These are phyloP conservation scores for Talaromyces trachyspermus DNA, from an alignment of 495 filamentous ascomycete species.

Conservation along the genomic window DNA sequence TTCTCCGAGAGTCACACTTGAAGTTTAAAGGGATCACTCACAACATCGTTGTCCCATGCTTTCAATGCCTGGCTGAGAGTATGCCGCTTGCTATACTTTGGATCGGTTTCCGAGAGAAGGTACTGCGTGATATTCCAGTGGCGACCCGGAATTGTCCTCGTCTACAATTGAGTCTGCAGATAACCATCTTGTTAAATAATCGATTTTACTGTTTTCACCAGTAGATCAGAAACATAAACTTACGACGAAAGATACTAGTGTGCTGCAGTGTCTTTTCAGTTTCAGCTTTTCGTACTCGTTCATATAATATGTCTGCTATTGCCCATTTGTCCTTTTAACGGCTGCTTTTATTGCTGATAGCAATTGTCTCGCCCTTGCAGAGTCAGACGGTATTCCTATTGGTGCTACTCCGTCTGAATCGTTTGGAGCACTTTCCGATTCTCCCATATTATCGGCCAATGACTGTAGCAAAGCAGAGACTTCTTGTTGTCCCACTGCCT, in stretches of 20 bases:
- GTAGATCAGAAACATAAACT: conserved; percentile 1
- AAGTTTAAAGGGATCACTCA: too few relatives aligned
- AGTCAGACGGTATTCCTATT: conserved; percentile 3
- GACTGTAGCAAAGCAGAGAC: not conserved
- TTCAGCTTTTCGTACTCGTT: conserved; percentile 7
- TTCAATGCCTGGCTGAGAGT: conserved; percentile 7
- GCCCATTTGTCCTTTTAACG: not conserved
- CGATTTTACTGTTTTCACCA: conserved; percentile 2
- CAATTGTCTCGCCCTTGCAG: not conserved
- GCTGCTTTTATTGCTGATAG: not conserved
- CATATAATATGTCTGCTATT: conserved; percentile 5
- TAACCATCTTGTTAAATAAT: conserved; percentile 2
- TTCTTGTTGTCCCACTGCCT: conserved; percentile 6
- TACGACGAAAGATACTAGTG: not conserved
- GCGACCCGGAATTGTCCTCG: conserved; percentile 6
- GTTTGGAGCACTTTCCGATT: conserved; percentile 1
- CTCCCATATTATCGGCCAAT: too few relatives aligned
- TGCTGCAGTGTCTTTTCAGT: not conserved
- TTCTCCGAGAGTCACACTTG: too few relatives aligned
- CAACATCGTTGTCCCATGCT: not conserved
- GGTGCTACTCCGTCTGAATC: not conserved
- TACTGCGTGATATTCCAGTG: conserved; percentile 2
- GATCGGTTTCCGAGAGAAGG: conserved; percentile 2
- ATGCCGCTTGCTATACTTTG: conserved; percentile 1
- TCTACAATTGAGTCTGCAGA: conserved; percentile 2